Base-by-base conservation (phyloP, 2,329 filamentous ascomycete genomes). In the Pseudogymnoascus sp. region DNA sequence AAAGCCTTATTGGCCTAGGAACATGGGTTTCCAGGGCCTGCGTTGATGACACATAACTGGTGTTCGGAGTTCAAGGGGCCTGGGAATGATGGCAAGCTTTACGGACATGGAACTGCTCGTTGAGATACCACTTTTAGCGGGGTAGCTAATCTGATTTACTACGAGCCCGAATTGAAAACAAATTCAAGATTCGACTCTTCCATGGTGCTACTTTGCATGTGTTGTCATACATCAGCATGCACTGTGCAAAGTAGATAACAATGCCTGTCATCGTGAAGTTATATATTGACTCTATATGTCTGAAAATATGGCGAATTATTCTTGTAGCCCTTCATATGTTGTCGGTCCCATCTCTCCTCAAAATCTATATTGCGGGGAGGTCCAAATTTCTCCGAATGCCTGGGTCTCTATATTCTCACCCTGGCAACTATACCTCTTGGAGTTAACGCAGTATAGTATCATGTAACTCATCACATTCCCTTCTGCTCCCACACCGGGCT, bases 401-500 rank as follows among this genome's bases (percentile, higher is more conserved):
- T 7, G 29, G 8, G 27, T 13, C 29, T 55, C n/a, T 55, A 55
- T 18, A 55, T 18, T 13, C 13, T 29, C 3, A 18, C 15, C 33
- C 9, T 18, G 29, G n/a, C 9, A 55, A 55, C 27, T 27, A 13
- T 45, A 27, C 27, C 5, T 45, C 18, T n/a, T 7, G 4, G 9
- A 12, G 10, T 45, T 13, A 21, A 45, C 25, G 21, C 10, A 25
- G 18, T 18, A 40, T 18, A 36, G 35, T 36, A 13, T 12, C 12
- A 36, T 5, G 18, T 10, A 10, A n/a, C 15, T 10, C 48, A 15
- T 66, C 64, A 71, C 70, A 82, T 71, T 65, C 78, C 74, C 60
- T 73, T 78, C 74, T 93, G 89, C 75, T 93, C 90, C 0, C 83
- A 81, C n/a, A 93, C 88, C 18, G 87, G 82, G 64, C 81, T 89